These are phyloP conservation scores for Nemania sp. DNA, from an alignment of 2,329 filamentous ascomycete species.

Conservation along the genomic window DNA sequence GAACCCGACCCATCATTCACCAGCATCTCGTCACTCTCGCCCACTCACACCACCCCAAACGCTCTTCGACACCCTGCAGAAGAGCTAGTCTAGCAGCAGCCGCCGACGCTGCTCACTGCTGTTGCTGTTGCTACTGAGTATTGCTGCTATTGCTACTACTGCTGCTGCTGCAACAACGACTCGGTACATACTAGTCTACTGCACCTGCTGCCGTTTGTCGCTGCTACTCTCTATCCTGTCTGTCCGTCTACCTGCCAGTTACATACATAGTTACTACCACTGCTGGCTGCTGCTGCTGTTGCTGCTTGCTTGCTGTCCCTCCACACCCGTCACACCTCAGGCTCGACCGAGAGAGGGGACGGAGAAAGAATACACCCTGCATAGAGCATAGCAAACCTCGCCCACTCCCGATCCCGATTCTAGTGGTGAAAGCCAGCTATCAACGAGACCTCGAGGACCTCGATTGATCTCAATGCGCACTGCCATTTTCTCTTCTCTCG, in stretches of 20 bases:
- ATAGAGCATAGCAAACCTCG: constrained; percentile 19
- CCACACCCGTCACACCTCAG: constrained; percentile 38
- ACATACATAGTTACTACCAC: background rate
- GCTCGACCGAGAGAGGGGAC: constrained; percentile 42
- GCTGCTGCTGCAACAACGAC: constrained; percentile 5
- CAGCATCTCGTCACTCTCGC: constrained; percentile 36
- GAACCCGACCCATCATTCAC: constrained; percentile 35
- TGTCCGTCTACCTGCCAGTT: background rate
- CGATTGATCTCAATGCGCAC: constrained; percentile 6
- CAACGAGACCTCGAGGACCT: constrained; percentile 9
- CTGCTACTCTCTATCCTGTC: no score
- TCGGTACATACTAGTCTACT: no score
- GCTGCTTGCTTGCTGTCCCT: constrained; percentile 20
- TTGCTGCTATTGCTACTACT: constrained; percentile 22
- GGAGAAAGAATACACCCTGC: constrained; percentile 35
- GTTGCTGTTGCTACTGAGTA: background rate
- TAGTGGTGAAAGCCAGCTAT: constrained; percentile 20
- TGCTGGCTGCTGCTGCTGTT: constrained; percentile 19
- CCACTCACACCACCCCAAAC: constrained; percentile 36
- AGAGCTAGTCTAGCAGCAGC: constrained; percentile 5
- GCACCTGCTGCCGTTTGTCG: no score
- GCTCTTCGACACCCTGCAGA: constrained; percentile 19
- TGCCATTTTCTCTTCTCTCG: constrained; percentile 8
- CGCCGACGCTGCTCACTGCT: constrained; percentile 16
- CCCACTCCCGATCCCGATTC: constrained; percentile 36